Percentiles rank a stretch among this genome's conserved stretches.
These are phyloP conservation scores for Pseudogymnoascus sp. DNA, from an alignment of 2,329 filamentous ascomycete genomes.

Conservation along the genomic window DNA sequence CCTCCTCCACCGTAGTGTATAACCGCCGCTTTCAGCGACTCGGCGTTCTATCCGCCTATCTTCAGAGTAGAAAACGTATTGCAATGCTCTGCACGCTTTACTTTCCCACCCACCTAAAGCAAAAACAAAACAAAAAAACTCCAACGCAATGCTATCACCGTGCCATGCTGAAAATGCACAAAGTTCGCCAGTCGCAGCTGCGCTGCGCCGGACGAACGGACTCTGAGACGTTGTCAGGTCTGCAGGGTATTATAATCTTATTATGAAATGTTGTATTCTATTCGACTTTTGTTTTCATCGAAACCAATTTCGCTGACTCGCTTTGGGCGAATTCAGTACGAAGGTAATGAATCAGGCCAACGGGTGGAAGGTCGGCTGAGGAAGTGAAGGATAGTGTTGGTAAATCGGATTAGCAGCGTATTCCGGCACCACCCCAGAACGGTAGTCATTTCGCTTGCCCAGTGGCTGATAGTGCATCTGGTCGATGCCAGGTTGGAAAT, in stretches of 20 bases:
- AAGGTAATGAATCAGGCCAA: not conserved
- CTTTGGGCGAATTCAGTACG: not conserved
- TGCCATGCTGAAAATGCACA: conserved; percentile 7
- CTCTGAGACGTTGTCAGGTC: not conserved
- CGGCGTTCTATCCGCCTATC: conserved; percentile 5
- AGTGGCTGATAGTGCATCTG: conserved; percentile 79
- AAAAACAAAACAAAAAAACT: not conserved
- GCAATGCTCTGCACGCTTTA: not conserved
- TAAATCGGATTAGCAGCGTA: conserved; percentile 25
- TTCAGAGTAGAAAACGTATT: not conserved
- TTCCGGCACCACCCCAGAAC: conserved; percentile 63
- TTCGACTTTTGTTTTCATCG: conserved; percentile 1
- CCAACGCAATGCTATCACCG: conserved; percentile 8
- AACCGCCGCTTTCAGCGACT: not conserved
- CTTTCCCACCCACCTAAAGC: not conserved
- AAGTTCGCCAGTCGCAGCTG: not conserved
- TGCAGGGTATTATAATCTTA: conserved; percentile 1
- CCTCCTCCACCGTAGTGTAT: not conserved
- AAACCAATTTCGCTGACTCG: not conserved
- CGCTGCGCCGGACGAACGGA: not conserved
- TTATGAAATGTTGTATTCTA: conserved; percentile 4
- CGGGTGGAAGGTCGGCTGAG: not conserved
- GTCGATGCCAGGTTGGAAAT: conserved; percentile 56
- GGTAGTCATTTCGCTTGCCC: conserved; percentile 59
- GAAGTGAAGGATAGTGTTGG: conserved; percentile 5